Evolutionary conservation across 495 filamentous ascomycete genomes (phyloP).

Genomic region (Hypomontagnella submonticulosa): DNA sequence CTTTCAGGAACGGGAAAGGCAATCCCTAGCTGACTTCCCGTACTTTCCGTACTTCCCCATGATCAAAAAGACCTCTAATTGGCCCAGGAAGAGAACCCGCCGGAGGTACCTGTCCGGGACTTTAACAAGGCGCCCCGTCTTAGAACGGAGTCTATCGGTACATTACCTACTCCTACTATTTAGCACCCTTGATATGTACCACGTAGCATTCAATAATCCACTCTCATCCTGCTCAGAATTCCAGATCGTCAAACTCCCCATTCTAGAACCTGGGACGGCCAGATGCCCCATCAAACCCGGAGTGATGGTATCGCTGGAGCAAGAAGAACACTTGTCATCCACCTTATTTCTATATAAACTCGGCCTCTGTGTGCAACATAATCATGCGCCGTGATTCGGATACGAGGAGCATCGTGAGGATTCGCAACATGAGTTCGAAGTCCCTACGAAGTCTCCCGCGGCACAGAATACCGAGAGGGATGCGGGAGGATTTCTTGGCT

Average conservation of each 20-base stretch:
- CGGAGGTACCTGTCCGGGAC: conserved; percentile 35
- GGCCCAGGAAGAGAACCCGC: conserved; percentile 1
- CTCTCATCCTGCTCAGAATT: conserved; percentile 13
- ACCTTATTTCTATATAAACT: background rate
- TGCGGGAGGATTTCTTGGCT: conserved; percentile 38
- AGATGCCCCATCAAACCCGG: conserved; percentile 5
- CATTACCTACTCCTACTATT: background rate
- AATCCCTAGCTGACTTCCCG: no score
- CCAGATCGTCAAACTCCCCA: conserved; percentile 26
- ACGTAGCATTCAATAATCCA: background rate
- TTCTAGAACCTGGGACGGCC: conserved; percentile 27
- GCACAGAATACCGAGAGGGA: conserved; percentile 23
- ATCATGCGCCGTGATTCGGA: conserved; percentile 5
- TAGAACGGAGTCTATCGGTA: conserved; percentile 1
- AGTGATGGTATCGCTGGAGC: conserved; percentile 12
- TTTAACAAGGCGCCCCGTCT: conserved; percentile 1
- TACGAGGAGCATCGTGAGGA: conserved; percentile 4
- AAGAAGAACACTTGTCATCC: conserved; percentile 7
- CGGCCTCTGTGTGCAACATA: background rate
- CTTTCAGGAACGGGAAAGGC: background rate
- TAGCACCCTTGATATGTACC: conserved; percentile 4
- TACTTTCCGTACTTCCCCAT: background rate
- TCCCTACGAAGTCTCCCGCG: no score
- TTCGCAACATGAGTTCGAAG: background rate
- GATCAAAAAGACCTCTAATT: conserved; percentile 8